Evolutionary conservation across 805 yeast genomes (phyloP).

Genomic region (Wickerhamomyces alni): DNA sequence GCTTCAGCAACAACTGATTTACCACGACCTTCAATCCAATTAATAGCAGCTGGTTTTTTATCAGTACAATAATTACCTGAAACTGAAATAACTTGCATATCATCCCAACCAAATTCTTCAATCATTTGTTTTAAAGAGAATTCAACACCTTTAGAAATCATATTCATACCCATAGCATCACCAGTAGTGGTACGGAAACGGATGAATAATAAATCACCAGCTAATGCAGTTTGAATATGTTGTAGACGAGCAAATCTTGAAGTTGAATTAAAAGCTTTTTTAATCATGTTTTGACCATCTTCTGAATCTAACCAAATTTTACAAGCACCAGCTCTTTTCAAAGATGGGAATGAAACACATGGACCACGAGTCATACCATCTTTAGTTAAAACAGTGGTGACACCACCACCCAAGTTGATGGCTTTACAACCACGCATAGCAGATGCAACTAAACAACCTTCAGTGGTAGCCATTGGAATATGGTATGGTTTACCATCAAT

Average conservation of each 20-base stretch:
- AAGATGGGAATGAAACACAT: slow-evolving; percentile 81
- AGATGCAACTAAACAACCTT: slow-evolving; percentile 97
- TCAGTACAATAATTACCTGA: slow-evolving; percentile 98
- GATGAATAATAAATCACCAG: slow-evolving; percentile 83
- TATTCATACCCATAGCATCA: slow-evolving; percentile 99
- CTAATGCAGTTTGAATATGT: slow-evolving; percentile 86
- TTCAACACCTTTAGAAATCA: slow-evolving; percentile 98
- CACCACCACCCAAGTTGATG: slow-evolving; percentile 96
- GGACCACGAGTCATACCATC: slow-evolving; percentile 99
- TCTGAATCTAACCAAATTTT: slow-evolving; percentile 94
- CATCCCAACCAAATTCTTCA: slow-evolving; percentile 85
- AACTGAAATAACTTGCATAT: slow-evolving; percentile 87
- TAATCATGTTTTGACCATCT: slow-evolving; percentile 79
- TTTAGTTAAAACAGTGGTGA: slow-evolving; percentile 79
- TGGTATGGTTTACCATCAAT: slow-evolving; percentile 86
- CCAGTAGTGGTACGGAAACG: slow-evolving; percentile 99
- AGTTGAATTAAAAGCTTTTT: slow-evolving; percentile 91
- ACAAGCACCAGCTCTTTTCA: slow-evolving; percentile 88
- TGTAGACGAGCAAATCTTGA: slow-evolving; percentile 95
- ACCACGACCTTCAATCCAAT: slow-evolving; percentile 99
- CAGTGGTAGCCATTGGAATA: slow-evolving; percentile 99
- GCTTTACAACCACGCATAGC: slow-evolving; percentile 99
- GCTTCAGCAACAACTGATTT: slow-evolving; percentile 97
- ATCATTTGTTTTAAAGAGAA: slow-evolving; percentile 77
- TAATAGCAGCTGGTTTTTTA: slow-evolving; percentile 95